Conservation (phyloP, 805 yeast species). For the Yarrowia porcina region DNA sequence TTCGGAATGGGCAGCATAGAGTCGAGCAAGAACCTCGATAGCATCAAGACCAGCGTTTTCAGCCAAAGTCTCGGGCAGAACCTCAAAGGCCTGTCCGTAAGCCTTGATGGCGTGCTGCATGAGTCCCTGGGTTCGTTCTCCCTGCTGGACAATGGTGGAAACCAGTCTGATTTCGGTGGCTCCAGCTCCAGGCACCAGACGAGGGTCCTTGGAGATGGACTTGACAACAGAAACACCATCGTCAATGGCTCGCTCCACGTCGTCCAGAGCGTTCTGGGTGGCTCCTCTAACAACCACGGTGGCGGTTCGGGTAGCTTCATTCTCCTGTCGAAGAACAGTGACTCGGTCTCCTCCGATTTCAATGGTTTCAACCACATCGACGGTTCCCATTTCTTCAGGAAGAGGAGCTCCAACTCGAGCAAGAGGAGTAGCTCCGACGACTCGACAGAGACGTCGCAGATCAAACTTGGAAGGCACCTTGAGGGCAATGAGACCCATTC, state of each 20-base stretch:
- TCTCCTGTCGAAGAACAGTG: constrained; percentile 79
- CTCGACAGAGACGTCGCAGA: constrained; percentile 87
- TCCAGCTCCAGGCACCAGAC: constrained; percentile 94
- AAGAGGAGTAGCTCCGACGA: constrained; percentile 95
- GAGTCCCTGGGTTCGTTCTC: constrained; percentile 92
- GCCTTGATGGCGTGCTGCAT: constrained; percentile 90
- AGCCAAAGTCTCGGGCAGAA: constrained; percentile 85
- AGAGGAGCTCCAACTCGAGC: constrained; percentile 92
- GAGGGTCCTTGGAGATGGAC: constrained; percentile 76
- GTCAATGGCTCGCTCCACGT: constrained; percentile 94
- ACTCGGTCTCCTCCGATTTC: constrained; percentile 98
- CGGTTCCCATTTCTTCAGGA: constrained; percentile 87
- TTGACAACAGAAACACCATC: constrained; percentile 93
- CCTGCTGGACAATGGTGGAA: constrained; percentile 71
- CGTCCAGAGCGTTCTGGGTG: constrained; percentile 88
- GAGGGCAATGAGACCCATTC: constrained; percentile 78
- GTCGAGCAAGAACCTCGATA: constrained; percentile 80
- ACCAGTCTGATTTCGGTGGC: constrained; percentile 88
- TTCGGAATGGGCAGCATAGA: constrained; percentile 83
- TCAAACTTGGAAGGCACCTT: constrained; percentile 94
- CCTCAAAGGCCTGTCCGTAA: constrained; percentile 92
- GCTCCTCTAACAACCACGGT: constrained; percentile 96
- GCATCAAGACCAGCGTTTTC: constrained; percentile 93
- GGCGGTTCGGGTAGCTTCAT: constrained; percentile 70
- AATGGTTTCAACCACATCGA: constrained; percentile 82